Evolutionary conservation across 1,139 yeast genomes (phyloP), one percentile per base, ranked within the genome.

Genomic region (Candida tropicalis): DNA sequence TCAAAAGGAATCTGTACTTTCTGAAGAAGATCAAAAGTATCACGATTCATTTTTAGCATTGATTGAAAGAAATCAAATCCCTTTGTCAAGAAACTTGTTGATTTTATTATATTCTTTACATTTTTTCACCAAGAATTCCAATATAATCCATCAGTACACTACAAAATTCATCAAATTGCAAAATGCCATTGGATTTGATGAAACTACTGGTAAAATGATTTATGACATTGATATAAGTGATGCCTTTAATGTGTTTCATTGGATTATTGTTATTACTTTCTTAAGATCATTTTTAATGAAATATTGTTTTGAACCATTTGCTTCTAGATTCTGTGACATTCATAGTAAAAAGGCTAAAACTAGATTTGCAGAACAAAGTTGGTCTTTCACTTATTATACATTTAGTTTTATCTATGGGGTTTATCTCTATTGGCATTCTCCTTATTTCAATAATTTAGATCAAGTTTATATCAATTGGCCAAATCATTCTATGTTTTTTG

Each of bases 331-430:
- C 34, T 65, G 71, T 44, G 69, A 77, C 13, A 81, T 87, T 45
- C 63, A 63, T 35, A 68, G 77, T 2, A 60, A 59, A 12, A 82
- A 79, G 56, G 78, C 83, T 2, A 68, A 72, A 36, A 77, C 77
- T 41, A 74, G 97, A 49, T 89, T 87, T 57, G 85, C 89, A 42
- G 97, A 90, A 65, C 97, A 89, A 67, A 82, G 90, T 45, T 90
- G 97, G 96, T 71, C 81, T 28, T 63, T 80, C 27, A 58, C 79
- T n/a, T 87, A 84, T 60, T 87, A 82, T 62, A 52, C 76, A 8
- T 53, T 66, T 12, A 77, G 87, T 10, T 84, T 84, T 62, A 44
- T 61, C 1, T 68, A 67, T 50, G 96, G 96, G 0, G 67, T 78
- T 47, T 72, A 70, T 47, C 67, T 89, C 26, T 82, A 84, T 57